Evolutionary conservation across 1,139 yeast species (phyloP), one percentile per base, ranked within the genome.

Genomic region (Saccharomyces hybrid): DNA sequence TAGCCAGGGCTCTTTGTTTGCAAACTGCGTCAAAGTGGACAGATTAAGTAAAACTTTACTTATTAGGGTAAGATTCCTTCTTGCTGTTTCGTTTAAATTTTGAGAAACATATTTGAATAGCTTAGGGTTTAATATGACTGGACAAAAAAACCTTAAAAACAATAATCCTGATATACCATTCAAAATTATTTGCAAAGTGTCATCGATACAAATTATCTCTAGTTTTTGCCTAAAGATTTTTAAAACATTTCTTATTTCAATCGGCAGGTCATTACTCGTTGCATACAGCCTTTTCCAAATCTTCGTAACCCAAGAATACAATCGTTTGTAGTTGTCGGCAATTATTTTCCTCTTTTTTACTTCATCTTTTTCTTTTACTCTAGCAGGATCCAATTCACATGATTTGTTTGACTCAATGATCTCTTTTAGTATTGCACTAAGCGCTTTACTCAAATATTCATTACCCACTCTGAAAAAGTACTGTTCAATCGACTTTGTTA

Each of bases 111-210:
- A 74, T 58, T 84, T 83, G 67, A 89, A 90, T 49, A 89, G 71
- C 64, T 89, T 89, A 0, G 98, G 98, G 64, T 89, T 90, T 63
- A 93, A 73, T 47, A 93, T 80, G 0, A 96, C 96, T 0, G 98
- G 98, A 64, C 96, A 91, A 61, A 89, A 83, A 67, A 88, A 90
- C 57, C 98, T 74, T 58, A 93, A 72, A 67, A 93, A 93, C 25
- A 93, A 73, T 64, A 93, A 87, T 1, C 96, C 91, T 28, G 95
- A 81, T 38, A 91, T 73, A 55, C 95, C 86, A 64, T 90, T 84
- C 55, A 85, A 69, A 1, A 87, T 60, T 11, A 65, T 58, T 0
- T 82, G 76, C 5, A 74, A 74, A 25, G 72, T 71, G 62, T 82
- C 85, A 0, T 85, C 84, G 58, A 81, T 83, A 63, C 84, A 81